Percentiles rank a stretch among this genome's conserved stretches.
These are phyloP conservation scores for Nicotiana rustica DNA, from an alignment of 305 asterid genomes.

Conservation along the genomic window DNA sequence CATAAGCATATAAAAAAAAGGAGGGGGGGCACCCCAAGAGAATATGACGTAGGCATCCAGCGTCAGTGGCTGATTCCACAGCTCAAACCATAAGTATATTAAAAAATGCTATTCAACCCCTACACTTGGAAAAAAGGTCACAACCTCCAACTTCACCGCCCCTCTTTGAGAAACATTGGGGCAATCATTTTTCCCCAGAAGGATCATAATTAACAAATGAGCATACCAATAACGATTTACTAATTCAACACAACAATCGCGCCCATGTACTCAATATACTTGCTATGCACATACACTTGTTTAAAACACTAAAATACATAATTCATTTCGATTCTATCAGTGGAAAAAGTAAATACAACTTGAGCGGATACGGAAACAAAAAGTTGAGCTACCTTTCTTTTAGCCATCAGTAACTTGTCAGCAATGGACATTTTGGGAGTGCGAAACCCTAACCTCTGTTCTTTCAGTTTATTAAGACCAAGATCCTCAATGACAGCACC, in stretches of 20 bases:
- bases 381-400: conserved; percentile 65
- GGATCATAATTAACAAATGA: neutral
- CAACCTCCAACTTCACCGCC: neutral
- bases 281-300: neutral
- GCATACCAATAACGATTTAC: neutral
- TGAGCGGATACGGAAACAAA: neutral
- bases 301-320: neutral
- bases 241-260: neutral
- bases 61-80: no score
- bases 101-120: neutral
- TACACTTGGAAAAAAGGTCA: conserved; percentile 8
- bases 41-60: no score
- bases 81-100: no score
- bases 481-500: conserved; percentile 87
- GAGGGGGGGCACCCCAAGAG: no score
- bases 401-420: conserved; percentile 77
- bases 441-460: conserved; percentile 80
- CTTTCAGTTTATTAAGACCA: conserved; percentile 79
- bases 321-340: neutral
- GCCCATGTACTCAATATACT: neutral
- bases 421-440: conserved; percentile 87
- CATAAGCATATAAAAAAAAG: no score
- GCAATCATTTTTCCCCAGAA: neutral
- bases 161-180: neutral
- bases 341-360: neutral